A percentile compares a stretch with the other conserved stretches of the same genome.
Evolutionary conservation across 2,329 filamentous ascomycete genomes (phyloP).

Genomic region (Sporothrix mexicana): DNA sequence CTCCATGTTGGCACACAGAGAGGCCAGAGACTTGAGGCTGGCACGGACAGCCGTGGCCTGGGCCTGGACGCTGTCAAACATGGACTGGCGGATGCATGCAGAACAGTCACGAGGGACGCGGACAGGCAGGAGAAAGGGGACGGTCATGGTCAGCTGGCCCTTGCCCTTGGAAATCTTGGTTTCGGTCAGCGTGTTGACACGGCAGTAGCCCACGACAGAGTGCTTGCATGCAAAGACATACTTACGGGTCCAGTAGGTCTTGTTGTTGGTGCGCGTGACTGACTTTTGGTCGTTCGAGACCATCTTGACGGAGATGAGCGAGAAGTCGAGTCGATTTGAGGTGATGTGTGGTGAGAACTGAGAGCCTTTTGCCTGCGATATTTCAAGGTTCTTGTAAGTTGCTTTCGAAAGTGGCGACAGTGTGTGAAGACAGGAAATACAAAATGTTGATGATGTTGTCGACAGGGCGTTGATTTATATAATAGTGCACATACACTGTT

Average conservation of each 20-base stretch:
- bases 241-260: conserved; percentile 26
- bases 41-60: conserved; percentile 7
- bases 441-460: no score
- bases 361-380: neutral
- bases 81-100: neutral
- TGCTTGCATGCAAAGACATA: conserved; percentile 35
- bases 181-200: neutral
- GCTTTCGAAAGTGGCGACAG: neutral
- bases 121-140: conserved; percentile 22
- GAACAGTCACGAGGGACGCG: conserved; percentile 20
- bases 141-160: neutral
- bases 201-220: conserved; percentile 4
- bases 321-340: neutral
- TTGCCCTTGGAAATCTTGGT: neutral
- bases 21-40: neutral
- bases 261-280: neutral
- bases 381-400: neutral
- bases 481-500: no score
- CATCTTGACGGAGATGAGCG: neutral
- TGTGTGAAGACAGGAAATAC: neutral
- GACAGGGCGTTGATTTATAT: neutral
- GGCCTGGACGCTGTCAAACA: neutral
- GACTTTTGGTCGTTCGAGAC: neutral
- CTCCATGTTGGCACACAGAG: conserved; percentile 10
- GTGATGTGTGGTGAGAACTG: neutral